Evolutionary conservation across 176 grass and related monocot genomes (phyloP), one percentile per base, ranked within the genome.

Genomic region (Avena eriantha): DNA sequence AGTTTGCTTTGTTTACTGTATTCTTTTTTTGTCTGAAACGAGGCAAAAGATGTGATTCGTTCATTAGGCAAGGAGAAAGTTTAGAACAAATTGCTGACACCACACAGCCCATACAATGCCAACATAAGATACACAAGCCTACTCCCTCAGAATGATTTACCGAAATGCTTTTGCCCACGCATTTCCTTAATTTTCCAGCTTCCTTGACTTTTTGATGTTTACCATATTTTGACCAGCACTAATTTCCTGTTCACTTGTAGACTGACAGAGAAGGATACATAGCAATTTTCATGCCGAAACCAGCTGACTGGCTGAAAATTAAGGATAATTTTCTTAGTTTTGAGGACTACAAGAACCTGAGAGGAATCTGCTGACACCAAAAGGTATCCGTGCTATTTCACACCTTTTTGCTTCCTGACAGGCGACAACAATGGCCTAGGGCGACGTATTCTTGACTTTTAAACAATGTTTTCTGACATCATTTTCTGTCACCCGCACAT

Each of bases 191-290:
- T 2, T 13, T 49, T 49, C 10, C 10, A 49, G 47, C 29, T 29
- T 74, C 22, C 72, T 75, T 75, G 13, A 5, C 47, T 29, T 31
- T 0, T 75, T 4, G 0, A 75, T 18, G 3, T 18, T 76, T 76
- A 34, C 2, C 2, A 41, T 49, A 48, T 31, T 67, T 17, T 83
- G 6, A 59, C 13, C 9, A 49, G 16, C 14, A 8, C 21, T 54
- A n/a, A 58, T 71, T 69, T 9, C 19, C 6, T 41, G 80, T 87
- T 79, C 58, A 43, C 41, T 56, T 87, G 59, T 81, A 98, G 93
- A 88, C 92, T 80, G 92, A 94, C 70, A 98, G 93, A 88, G 93
- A 98, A 90, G 93, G 93, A 73, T 98, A 90, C 86, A 90, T 96
- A 80, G 96, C 85, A 82, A 96, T 98, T 22, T 94, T 98, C 49